Conservation (phyloP, 106 monocot genomes). For the Phalaenopsis equestris region DNA sequence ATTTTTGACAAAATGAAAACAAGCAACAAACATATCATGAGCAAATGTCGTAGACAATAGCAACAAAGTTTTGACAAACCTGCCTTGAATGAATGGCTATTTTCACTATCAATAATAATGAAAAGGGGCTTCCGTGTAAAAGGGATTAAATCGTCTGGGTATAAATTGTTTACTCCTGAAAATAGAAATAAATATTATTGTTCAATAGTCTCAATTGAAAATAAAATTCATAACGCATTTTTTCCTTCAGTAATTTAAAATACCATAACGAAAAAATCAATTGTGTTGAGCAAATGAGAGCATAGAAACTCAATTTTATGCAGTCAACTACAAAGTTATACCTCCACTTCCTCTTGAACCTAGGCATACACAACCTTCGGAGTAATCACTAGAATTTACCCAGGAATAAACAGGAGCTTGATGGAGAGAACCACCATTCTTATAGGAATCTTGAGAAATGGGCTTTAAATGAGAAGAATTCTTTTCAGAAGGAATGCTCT, state of each 20-base stretch:
- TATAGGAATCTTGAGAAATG: slow-evolving; percentile 14
- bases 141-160: slow-evolving; percentile 86
- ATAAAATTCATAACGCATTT: slow-evolving; percentile 1
- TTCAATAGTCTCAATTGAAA: not conserved
- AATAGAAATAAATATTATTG: slow-evolving; percentile 7
- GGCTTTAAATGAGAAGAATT: slow-evolving; percentile 18
- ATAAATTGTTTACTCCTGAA: slow-evolving; percentile 66
- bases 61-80: slow-evolving; percentile 85
- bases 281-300: not conserved
- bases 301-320: not conserved
- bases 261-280: not conserved
- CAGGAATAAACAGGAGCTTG: slow-evolving; percentile 13
- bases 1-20: not conserved
- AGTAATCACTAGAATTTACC: slow-evolving; percentile 12
- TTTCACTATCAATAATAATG: slow-evolving; percentile 85
- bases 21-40: not conserved
- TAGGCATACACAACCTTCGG: slow-evolving; percentile 37
- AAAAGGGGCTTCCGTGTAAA: slow-evolving; percentile 93
- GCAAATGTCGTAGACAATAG: not conserved
- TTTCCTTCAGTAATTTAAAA: not conserved
- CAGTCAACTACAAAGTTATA: slow-evolving; percentile 17
- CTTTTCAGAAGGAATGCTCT: slow-evolving; percentile 34
- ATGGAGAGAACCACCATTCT: slow-evolving; percentile 10
- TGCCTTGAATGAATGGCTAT: slow-evolving; percentile 98
- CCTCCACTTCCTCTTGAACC: slow-evolving; percentile 70